Base-by-base conservation (phyloP, 1,139 yeast species). In the Scheffersomyces segobiensis region DNA sequence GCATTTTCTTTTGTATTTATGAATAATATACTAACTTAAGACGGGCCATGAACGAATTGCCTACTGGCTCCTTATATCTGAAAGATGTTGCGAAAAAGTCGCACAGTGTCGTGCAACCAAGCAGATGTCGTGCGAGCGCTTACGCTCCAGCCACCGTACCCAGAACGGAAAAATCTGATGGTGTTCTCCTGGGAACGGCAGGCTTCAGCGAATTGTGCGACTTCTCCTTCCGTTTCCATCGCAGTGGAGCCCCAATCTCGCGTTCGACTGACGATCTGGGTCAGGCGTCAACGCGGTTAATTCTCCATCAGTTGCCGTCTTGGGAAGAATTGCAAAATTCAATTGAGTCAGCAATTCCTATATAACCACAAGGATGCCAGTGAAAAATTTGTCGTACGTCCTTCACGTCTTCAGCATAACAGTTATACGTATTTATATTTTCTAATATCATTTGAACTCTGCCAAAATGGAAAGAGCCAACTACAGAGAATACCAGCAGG, bases 401-500 rank as follows among this genome's bases (percentile, higher is more conserved):
- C 20, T 12, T 8, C 39, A 26, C 10, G 14, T 5, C 24, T 26
- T 32, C 42, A 10, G 17, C 42, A 6, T 32, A 32, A 12, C 17
- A 32, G 42, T 32, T 12, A 10, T 32, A 32, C 42, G 12, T 10
- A 32, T 26, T 26, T 26, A 7, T 32, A 10, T 14, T 32, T 32
- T 32, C 42, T 32, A 4, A 24, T 48, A n/a, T 12, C 18, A 42
- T 24, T 26, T 24, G 32, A 5, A 39, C 55, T 24, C 22, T 32
- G 42, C 10, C 48, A 56, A 54, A 56, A 58, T 63, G 62, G 61
- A 59, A 32, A 53, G 52, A 49, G 53, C 55, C 22, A 69, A 70
- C 63, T 80, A 80, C 71, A 80, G 75, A 65, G 60, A 71, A 26
- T 80, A 80, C 63, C 84, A 80, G 64, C 81, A 80, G 65, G 81